Conservation (phyloP, 129 eudicot species). For the Scalesia atractyloides region DNA sequence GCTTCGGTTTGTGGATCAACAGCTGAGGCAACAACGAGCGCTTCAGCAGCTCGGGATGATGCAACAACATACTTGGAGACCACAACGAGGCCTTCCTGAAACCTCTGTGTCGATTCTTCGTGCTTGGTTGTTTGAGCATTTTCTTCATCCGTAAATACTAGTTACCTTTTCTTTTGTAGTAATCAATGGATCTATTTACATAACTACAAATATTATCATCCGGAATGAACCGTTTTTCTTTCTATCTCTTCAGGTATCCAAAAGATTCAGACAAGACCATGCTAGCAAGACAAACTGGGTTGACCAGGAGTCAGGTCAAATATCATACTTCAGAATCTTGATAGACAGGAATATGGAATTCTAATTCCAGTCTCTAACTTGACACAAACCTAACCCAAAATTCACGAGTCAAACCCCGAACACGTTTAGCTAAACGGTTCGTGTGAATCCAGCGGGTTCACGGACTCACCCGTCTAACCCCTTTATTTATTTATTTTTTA, state of each 20-base stretch:
- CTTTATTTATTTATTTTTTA: too few species aligned
- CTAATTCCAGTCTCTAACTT: not conserved
- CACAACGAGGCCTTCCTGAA: conserved; percentile 96
- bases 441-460: too few species aligned
- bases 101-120: conserved; percentile 80
- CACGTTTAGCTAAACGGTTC: too few species aligned
- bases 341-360: not conserved
- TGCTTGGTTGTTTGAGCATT: conserved; percentile 96
- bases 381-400: too few species aligned
- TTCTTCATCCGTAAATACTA: conserved; percentile 80
- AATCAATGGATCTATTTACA: not conserved
- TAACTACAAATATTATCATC: not conserved
- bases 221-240: not conserved
- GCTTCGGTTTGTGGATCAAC: conserved; percentile 58
- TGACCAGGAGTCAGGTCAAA: conserved; percentile 88
- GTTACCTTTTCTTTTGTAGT: conserved; percentile 4
- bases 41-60: conserved; percentile 92
- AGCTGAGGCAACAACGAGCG: conserved; percentile 74
- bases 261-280: conserved; percentile 86
- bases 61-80: conserved; percentile 90
- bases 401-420: too few species aligned
- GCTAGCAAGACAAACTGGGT: conserved; percentile 85
- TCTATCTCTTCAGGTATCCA: conserved; percentile 55
- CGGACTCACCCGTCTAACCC: too few species aligned
- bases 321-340: conserved; percentile 1